These are phyloP conservation scores for Beauveria bassiana DNA, from an alignment of 2,329 filamentous ascomycete genomes.

Conservation along the genomic window DNA sequence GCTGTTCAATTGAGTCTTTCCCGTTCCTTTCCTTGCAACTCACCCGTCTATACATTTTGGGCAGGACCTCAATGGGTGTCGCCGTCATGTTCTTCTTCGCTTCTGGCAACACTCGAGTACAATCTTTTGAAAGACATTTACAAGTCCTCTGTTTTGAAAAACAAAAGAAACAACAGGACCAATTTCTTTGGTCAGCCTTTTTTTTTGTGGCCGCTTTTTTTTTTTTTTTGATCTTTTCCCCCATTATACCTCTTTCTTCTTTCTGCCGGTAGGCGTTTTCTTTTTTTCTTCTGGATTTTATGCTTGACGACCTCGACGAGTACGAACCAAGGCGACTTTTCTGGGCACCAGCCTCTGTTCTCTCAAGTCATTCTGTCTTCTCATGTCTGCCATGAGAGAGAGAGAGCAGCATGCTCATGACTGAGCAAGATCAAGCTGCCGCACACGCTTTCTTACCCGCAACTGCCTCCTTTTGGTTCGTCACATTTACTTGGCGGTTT, in stretches of 20 bases:
- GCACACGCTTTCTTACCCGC: neutral
- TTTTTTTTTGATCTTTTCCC: neutral
- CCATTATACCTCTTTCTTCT: slow-evolving; percentile 1
- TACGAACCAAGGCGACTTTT: slow-evolving; percentile 5
- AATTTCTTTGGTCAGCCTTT: neutral
- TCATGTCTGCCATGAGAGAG: too few species aligned
- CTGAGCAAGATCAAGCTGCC: too few species aligned
- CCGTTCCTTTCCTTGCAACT: neutral
- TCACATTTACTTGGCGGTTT: slow-evolving; percentile 9
- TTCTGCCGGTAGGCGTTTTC: slow-evolving; percentile 8
- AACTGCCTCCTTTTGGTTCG: slow-evolving; percentile 8
- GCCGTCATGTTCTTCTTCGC: neutral
- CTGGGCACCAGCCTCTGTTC: neutral
- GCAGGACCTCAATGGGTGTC: neutral
- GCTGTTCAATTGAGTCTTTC: neutral
- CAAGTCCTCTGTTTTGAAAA: neutral
- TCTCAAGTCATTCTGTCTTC: too few species aligned
- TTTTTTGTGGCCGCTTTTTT: neutral
- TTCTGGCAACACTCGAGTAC: slow-evolving; percentile 3
- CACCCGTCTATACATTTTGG: neutral
- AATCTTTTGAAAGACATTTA: neutral
- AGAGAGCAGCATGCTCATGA: too few species aligned
- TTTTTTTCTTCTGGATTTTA: slow-evolving; percentile 9
- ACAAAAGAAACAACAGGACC: neutral
- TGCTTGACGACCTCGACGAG: slow-evolving; percentile 13